Conservation (phyloP, 1,284 basidiomycete genomes). For the Rhodotorula sp. region DNA sequence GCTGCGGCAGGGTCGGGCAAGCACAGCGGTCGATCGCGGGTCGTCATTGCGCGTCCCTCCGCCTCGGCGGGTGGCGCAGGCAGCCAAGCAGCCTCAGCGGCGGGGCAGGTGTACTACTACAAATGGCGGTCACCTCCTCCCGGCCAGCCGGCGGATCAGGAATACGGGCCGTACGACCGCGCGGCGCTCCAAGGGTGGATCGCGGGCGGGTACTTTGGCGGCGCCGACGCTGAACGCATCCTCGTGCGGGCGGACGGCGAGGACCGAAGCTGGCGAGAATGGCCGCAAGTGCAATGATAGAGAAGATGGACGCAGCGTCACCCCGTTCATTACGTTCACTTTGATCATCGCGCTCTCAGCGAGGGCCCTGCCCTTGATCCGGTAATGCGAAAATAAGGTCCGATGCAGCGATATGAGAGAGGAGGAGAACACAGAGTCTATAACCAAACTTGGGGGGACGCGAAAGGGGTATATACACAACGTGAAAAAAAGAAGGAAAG, state of each 20-base stretch:
- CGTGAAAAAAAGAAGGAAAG: not conserved
- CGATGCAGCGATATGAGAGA: not conserved
- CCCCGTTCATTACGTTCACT: not conserved
- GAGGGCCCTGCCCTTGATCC: not conserved
- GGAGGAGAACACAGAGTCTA: not conserved
- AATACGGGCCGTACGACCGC: constrained; percentile 73
- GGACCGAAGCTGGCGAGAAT: constrained; percentile 3
- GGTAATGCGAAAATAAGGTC: not conserved
- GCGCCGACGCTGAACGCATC: constrained; percentile 62
- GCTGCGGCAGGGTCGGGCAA: not conserved
- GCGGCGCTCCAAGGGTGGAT: constrained; percentile 73
- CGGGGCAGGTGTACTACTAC: constrained; percentile 61
- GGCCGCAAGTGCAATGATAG: constrained; percentile 14
- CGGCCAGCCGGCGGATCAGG: constrained; percentile 54
- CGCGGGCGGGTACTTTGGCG: constrained; percentile 72
- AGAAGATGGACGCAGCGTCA: not conserved
- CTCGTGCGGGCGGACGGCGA: constrained; percentile 57
- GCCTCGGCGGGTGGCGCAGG: not conserved
- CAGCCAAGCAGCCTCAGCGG: constrained; percentile 2
- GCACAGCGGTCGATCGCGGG: constrained; percentile 4
- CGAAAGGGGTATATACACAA: not conserved
- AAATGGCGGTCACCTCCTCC: constrained; percentile 61
- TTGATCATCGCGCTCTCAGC: not conserved
- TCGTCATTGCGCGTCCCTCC: constrained; percentile 28
- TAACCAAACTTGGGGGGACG: too few species aligned